Base-by-base conservation (phyloP, 805 yeast genomes). In the Candida anglica region DNA sequence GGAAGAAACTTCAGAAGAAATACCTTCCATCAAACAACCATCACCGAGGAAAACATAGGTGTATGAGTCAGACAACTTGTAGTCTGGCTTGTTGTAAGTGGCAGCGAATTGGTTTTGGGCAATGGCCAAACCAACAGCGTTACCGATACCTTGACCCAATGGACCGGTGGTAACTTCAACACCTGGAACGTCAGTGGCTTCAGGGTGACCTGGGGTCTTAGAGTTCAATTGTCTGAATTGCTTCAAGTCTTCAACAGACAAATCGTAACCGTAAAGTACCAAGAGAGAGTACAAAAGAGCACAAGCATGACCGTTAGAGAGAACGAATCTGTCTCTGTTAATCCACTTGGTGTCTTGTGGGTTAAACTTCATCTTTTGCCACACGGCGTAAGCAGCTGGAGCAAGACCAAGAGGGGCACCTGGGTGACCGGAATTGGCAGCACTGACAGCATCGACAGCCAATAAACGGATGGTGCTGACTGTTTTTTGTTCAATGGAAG, bases 361-460 rank as follows among this genome's bases (percentile, higher is more conserved):
- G 77, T 86, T 87, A 73, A 86, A 78, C 52, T 69, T 81, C 83
- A 89, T 73, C 56, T 77, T 77, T 62, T 79, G 74, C 79, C 82
- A 86, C 44, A 91, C 62, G 37, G 79, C 81, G 65, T 91, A 97
- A 43, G 97, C 95, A 41, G 89, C 81, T 29, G 97, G 96, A 13
- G 98, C 97, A 66, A 91, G 71, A 44, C 98, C 98, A 77, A 91
- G 79, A 53, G 98, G 98, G 34, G 98, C 98, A 71, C 98, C 98
- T 36, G 98, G 98, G 71, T 91, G 98, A 48, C 98, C 98, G 41
- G 96, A 83, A 68, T 91, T 84, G 53, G 97, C 91, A 66, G 79
- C 75, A 40, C 81, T 73, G 42, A 86, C 94, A 46, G 85, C 79
- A 62, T 91, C 98, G 35, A 85, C 86, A 22, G 98, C 79, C 52